Evolutionary conservation across 371 early-diverging fungal species (phyloP).

Genomic region (Mortierella sp.): DNA sequence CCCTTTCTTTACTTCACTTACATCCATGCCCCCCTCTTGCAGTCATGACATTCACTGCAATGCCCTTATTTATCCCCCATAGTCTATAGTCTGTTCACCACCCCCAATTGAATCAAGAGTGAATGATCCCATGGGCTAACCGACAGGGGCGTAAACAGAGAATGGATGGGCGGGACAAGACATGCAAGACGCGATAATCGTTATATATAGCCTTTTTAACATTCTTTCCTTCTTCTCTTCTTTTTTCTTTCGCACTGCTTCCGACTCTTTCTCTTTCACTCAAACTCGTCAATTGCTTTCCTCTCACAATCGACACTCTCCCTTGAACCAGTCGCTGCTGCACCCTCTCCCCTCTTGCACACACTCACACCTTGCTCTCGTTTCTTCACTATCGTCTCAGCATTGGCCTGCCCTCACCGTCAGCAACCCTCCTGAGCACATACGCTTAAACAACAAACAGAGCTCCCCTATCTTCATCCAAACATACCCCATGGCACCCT

Average conservation of each 20-base stretch:
- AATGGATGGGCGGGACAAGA: constrained; percentile 9
- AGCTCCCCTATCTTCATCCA: background rate
- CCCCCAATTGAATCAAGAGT: background rate
- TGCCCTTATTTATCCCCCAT: background rate
- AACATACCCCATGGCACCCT: constrained; percentile 27
- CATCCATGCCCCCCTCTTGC: background rate
- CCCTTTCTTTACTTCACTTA: background rate
- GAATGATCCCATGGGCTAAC: background rate
- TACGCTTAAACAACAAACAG: background rate
- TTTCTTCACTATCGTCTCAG: background rate
- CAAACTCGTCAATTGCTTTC: background rate
- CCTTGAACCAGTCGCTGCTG: background rate
- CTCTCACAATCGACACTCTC: background rate
- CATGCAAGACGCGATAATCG: background rate
- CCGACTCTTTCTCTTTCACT: constrained; percentile 5
- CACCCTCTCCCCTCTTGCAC: background rate
- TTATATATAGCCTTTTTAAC: constrained; percentile 9
- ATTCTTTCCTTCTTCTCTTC: background rate
- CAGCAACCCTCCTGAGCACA: constrained; percentile 3
- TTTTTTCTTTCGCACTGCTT: constrained; percentile 7
- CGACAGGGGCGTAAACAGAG: constrained; percentile 19
- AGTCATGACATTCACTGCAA: background rate
- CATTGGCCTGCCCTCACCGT: background rate
- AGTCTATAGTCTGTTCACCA: background rate
- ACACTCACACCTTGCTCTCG: background rate